Base-by-base conservation (phyloP, 306 rosid species). In the Pachyrhizus erosus region DNA sequence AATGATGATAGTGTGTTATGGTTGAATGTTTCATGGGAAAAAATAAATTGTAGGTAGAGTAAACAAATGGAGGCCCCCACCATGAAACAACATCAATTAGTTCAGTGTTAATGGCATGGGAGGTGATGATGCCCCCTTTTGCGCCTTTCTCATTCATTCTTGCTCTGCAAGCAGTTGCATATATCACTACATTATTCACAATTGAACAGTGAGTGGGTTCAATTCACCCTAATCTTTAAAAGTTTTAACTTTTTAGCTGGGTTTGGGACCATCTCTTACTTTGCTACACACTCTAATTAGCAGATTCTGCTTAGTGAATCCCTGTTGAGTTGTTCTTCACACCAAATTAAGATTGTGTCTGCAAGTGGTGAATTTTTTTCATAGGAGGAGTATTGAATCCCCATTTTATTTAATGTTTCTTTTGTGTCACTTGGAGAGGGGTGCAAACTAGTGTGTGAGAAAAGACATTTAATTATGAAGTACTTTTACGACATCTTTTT, bases 1-100 rank as follows among this genome's bases (percentile, higher is more conserved):
- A 87, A 86, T 78, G 70, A 90, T 87, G 87, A 85, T 86, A 66
- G 82, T 73, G 88, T 80, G 80, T 80, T 85, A 81, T 83, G 85
- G 91, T 84, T 90, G 83, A 90, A 87, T 85, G 81, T 73, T 80
- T 77, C 62, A 34, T 51, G 52, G 49, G 73, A 11, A 7, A 83
- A 78, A 62, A 34, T 14, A 48, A 49, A 73, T 15, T 77, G 34
- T 42, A 14, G 58, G 46, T 23, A 65, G 71, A 77, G 80, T 74
- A 84, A 84, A 86, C 4, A 79, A 82, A 76, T 17, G 67, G 3
- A 66, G 89, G 78, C 79, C 95, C 43, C 92, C 92, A 87, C 92
- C 77, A 76, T 75, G 91, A 80, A 88, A 70, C 83, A 86, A 71
- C 92, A 91, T 93, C 91, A 93, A 89, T 85, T 86, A 87, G 80